A percentile compares a stretch with the other conserved stretches of the same genome.
These are phyloP conservation scores for Zalaria sp. DNA, from an alignment of 2,329 filamentous ascomycete genomes.

Conservation along the genomic window DNA sequence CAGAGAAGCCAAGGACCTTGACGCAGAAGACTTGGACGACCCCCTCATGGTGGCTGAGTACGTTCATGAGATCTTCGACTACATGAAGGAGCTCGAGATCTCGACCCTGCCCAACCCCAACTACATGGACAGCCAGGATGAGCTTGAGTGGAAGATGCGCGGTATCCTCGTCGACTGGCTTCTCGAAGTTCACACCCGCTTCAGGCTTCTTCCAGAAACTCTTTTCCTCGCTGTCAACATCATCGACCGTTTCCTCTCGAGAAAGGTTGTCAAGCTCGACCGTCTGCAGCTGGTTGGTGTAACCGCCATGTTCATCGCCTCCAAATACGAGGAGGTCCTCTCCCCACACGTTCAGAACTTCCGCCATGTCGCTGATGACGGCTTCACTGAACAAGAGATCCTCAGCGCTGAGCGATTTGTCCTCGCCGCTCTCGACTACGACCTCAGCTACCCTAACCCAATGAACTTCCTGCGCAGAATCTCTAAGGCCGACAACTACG, in stretches of 20 bases:
- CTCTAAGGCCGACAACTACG: slow-evolving; percentile 98
- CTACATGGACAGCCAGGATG: slow-evolving; percentile 90
- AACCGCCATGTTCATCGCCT: slow-evolving; percentile 98
- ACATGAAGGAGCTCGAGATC: slow-evolving; percentile 75
- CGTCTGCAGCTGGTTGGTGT: slow-evolving; percentile 93
- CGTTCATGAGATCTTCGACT: slow-evolving; percentile 93
- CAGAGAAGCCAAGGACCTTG: slow-evolving; percentile 48
- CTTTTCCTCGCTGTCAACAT: slow-evolving; percentile 96
- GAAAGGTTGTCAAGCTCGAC: slow-evolving; percentile 90
- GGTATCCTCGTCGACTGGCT: slow-evolving; percentile 97
- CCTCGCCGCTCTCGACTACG: slow-evolving; percentile 80
- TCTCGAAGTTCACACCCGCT: slow-evolving; percentile 94
- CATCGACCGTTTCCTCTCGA: slow-evolving; percentile 91
- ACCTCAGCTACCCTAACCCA: slow-evolving; percentile 95
- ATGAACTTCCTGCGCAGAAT: slow-evolving; percentile 99
- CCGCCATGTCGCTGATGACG: slow-evolving; percentile 90
- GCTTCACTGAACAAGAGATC: slow-evolving; percentile 89
- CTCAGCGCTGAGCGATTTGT: slow-evolving; percentile 94
- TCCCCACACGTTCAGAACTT: slow-evolving; percentile 97
- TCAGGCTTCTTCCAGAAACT: slow-evolving; percentile 89
- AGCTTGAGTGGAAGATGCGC: slow-evolving; percentile 97
- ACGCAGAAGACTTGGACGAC: slow-evolving; percentile 79
- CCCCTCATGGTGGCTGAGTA: slow-evolving; percentile 98
- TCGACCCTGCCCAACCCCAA: slow-evolving; percentile 72
- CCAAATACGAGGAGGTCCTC: slow-evolving; percentile 96